A percentile compares a stretch with the other conserved stretches of the same genome.
Conservation (phyloP, 192 early-diverging fungal species). For the Podila epigama region DNA sequence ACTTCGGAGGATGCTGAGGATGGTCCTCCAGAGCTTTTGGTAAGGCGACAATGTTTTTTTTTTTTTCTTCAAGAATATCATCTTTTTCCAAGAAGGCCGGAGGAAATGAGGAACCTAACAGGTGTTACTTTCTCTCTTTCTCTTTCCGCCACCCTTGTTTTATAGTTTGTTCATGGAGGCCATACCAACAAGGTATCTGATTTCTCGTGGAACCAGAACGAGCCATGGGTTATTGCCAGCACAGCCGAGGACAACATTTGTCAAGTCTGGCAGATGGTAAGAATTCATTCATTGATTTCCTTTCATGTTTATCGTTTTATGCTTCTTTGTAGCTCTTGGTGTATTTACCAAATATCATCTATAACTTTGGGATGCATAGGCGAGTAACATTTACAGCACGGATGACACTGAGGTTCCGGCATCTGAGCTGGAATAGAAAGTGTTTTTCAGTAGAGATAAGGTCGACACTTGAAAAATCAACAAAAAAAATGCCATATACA, state of each 20-base stretch:
- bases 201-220: conserved; percentile 93
- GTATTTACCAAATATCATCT: not conserved
- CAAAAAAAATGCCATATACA: not conserved
- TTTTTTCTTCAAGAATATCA: not conserved
- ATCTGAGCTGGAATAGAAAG: conserved; percentile 47
- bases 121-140: not conserved
- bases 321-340: not conserved
- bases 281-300: not conserved
- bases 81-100: not conserved
- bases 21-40: conserved; percentile 95
- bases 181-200: conserved; percentile 97
- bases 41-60: conserved; percentile 21
- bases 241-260: conserved; percentile 97
- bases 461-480: not conserved
- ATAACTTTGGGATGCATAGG: conserved; percentile 24
- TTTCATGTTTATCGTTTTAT: not conserved
- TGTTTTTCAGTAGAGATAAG: not conserved
- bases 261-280: conserved; percentile 99
- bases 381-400: conserved; percentile 61
- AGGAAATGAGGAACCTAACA: not conserved
- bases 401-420: conserved; percentile 52
- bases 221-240: conserved; percentile 93
- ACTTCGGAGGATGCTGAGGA: conserved; percentile 96
- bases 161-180: conserved; percentile 95
- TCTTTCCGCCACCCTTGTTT: not conserved